These are phyloP conservation scores for Agrostemma githago DNA, from an alignment of 148 eudicot species.

Conservation along the genomic window DNA sequence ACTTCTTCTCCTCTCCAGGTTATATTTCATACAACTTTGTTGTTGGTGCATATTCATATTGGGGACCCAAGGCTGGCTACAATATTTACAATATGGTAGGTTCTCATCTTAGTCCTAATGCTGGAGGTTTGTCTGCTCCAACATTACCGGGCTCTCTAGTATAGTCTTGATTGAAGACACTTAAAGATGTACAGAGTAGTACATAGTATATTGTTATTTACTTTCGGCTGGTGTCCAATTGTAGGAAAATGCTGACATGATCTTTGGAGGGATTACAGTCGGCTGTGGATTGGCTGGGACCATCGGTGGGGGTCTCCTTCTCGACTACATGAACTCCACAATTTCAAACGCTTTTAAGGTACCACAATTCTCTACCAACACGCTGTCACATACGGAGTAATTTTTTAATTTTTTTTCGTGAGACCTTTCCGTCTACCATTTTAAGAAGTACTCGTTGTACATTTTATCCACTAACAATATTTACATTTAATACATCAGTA, in stretches of 20 bases:
- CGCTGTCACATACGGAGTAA: background rate
- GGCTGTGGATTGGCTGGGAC: slow-evolving; percentile 83
- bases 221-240: slow-evolving; percentile 8
- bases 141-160: background rate
- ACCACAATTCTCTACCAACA: background rate
- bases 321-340: slow-evolving; percentile 68
- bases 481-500: background rate
- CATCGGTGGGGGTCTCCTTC: slow-evolving; percentile 70
- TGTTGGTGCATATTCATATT: slow-evolving; percentile 95
- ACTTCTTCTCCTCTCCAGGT: slow-evolving; percentile 41
- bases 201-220: background rate
- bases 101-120: slow-evolving; percentile 2
- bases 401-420: background rate
- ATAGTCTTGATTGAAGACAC: background rate
- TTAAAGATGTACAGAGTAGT: background rate
- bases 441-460: too few relatives aligned
- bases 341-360: slow-evolving; percentile 95
- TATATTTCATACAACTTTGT: slow-evolving; percentile 91
- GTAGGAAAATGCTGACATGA: slow-evolving; percentile 74
- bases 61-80: slow-evolving; percentile 99
- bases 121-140: background rate
- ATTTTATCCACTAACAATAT: background rate
- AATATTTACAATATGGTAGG: slow-evolving; percentile 86
- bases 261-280: slow-evolving; percentile 79
- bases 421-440: background rate